Percentiles rank a stretch among this genome's conserved stretches.
Evolutionary conservation across 2,329 filamentous ascomycete species (phyloP).

Genomic region (Colletotrichum neosansevieriae): DNA sequence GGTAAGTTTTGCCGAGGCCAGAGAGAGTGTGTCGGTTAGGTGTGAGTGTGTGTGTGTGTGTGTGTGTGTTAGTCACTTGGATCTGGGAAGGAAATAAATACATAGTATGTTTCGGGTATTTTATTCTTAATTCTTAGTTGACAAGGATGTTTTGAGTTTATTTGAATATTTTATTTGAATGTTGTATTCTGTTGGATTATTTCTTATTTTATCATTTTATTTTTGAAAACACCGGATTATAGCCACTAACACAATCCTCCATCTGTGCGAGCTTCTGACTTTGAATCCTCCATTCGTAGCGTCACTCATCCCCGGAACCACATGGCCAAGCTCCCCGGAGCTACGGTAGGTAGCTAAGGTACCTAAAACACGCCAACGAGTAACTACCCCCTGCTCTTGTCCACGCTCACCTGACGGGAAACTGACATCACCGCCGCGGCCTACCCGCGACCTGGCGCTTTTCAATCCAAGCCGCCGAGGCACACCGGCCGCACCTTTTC

Average conservation of each 20-base stretch:
- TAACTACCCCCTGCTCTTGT: background rate
- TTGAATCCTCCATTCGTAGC: slow-evolving; percentile 6
- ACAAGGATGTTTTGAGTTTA: background rate
- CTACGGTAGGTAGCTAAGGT: background rate
- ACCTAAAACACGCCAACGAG: slow-evolving; percentile 27
- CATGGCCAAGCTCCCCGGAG: slow-evolving; percentile 31
- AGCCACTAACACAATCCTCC: slow-evolving; percentile 17
- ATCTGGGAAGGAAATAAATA: background rate
- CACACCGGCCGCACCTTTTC: background rate
- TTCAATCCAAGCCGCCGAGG: slow-evolving; percentile 1
- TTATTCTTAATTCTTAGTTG: background rate
- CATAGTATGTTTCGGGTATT: background rate
- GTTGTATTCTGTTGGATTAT: background rate
- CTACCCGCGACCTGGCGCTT: slow-evolving; percentile 17
- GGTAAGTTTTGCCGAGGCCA: background rate
- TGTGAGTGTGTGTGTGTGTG: background rate
- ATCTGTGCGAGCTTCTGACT: slow-evolving; percentile 19
- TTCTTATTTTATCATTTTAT: background rate
- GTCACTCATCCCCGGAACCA: slow-evolving; percentile 23
- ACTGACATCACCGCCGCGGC: slow-evolving; percentile 37
- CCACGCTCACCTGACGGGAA: slow-evolving; percentile 28
- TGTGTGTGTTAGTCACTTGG: background rate
- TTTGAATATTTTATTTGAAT: background rate
- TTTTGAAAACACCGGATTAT: slow-evolving; percentile 23
- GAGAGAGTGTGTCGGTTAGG: background rate